Percentiles rank a stretch among this genome's conserved stretches.
Evolutionary conservation across 371 early-diverging fungal species (phyloP).

Genomic region (Sporodiniella umbellata): DNA sequence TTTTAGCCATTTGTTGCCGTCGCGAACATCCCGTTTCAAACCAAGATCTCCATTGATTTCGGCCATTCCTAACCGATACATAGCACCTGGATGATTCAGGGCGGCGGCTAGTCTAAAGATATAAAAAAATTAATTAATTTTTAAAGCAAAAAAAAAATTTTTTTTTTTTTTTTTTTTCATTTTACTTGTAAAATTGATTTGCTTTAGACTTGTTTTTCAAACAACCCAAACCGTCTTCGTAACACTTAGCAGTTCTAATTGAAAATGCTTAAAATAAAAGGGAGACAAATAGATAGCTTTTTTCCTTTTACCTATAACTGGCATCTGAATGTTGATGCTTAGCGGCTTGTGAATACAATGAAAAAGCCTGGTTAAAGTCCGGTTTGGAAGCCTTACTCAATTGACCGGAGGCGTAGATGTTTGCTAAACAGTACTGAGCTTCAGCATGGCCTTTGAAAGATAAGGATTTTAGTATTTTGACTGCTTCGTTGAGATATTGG

Average conservation of each 20-base stretch:
- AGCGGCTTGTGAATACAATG: slow-evolving; percentile 63
- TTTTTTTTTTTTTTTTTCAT: neutral
- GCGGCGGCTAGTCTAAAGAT: slow-evolving; percentile 50
- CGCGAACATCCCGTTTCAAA: slow-evolving; percentile 58
- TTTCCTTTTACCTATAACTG: slow-evolving; percentile 61
- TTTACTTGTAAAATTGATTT: slow-evolving; percentile 64
- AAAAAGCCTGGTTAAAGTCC: slow-evolving; percentile 65
- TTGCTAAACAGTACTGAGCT: slow-evolving; percentile 64
- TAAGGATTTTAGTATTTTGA: slow-evolving; percentile 52
- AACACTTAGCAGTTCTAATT: slow-evolving; percentile 58
- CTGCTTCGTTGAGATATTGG: slow-evolving; percentile 52
- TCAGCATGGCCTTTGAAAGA: slow-evolving; percentile 60
- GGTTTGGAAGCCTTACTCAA: slow-evolving; percentile 52
- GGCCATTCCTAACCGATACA: slow-evolving; percentile 71
- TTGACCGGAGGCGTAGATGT: slow-evolving; percentile 57
- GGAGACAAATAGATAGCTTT: too few relatives aligned
- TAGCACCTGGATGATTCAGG: slow-evolving; percentile 67
- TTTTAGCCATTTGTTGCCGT: slow-evolving; percentile 80
- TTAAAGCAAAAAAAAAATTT: neutral
- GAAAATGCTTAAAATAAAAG: neutral
- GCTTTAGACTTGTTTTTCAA: slow-evolving; percentile 58
- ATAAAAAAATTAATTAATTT: neutral
- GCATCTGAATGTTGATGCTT: slow-evolving; percentile 69
- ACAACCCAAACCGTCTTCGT: slow-evolving; percentile 67
- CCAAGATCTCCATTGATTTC: slow-evolving; percentile 71